Evolutionary conservation across 2,329 filamentous ascomycete species (phyloP).

Genomic region (Lecanicillium sp.): DNA sequence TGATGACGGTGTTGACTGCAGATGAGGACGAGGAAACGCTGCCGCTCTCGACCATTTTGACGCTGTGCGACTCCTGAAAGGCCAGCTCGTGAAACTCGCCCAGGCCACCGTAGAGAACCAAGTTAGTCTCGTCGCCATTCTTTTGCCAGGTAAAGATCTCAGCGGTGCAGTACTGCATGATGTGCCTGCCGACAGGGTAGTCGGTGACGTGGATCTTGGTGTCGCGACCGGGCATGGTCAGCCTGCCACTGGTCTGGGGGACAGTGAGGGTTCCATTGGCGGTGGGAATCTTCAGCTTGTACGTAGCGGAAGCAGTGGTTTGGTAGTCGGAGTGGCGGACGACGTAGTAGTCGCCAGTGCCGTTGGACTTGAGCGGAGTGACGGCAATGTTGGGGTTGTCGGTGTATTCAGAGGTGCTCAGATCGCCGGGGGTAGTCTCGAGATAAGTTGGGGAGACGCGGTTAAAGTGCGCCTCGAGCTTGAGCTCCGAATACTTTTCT

Average conservation of each 20-base stretch:
- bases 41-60: background rate
- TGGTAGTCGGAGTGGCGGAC: slow-evolving; percentile 58
- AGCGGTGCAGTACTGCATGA: slow-evolving; percentile 58
- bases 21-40: background rate
- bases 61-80: slow-evolving; percentile 22
- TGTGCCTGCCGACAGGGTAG: slow-evolving; percentile 51
- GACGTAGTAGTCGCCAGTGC: slow-evolving; percentile 50
- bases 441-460: slow-evolving; percentile 63
- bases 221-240: slow-evolving; percentile 53
- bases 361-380: slow-evolving; percentile 51
- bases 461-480: slow-evolving; percentile 64
- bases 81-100: slow-evolving; percentile 56
- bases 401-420: slow-evolving; percentile 24
- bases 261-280: slow-evolving; percentile 47
- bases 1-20: slow-evolving; percentile 3
- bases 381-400: slow-evolving; percentile 42
- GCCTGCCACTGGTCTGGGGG: slow-evolving; percentile 47
- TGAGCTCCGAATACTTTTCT: slow-evolving; percentile 70
- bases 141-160: slow-evolving; percentile 63
- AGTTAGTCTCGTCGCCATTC: slow-evolving; percentile 48
- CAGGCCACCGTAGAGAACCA: slow-evolving; percentile 55
- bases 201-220: slow-evolving; percentile 59
- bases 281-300: slow-evolving; percentile 54
- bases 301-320: slow-evolving; percentile 46
- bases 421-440: slow-evolving; percentile 38